Conservation (phyloP, 2,329 filamentous ascomycete species). For the Epichloe uncinata region DNA sequence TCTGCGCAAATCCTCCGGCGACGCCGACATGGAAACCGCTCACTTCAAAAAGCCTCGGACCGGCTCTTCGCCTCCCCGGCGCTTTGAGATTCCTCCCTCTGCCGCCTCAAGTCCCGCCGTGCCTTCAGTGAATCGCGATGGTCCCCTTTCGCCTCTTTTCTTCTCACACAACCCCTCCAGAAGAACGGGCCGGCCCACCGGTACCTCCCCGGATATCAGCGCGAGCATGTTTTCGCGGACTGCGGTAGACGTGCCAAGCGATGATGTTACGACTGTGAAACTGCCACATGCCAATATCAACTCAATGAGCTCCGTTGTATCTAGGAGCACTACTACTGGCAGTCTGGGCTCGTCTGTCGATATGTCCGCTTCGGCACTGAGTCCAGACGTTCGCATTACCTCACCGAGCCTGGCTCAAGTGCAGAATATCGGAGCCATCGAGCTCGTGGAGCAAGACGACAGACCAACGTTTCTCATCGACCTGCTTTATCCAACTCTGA, state of each 20-base stretch:
- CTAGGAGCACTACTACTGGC: slow-evolving; percentile 37
- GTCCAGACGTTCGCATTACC: slow-evolving; percentile 35
- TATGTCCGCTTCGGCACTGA: slow-evolving; percentile 33
- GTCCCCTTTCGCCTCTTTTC: slow-evolving; percentile 37
- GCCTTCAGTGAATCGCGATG: slow-evolving; percentile 16
- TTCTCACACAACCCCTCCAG: slow-evolving; percentile 32
- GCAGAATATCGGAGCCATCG: slow-evolving; percentile 52
- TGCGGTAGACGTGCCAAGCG: slow-evolving; percentile 28
- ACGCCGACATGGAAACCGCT: slow-evolving; percentile 19
- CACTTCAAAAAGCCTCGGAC: slow-evolving; percentile 34
- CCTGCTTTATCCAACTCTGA: slow-evolving; percentile 43
- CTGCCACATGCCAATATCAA: slow-evolving; percentile 40
- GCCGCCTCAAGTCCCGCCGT: slow-evolving; percentile 10
- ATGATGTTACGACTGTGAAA: slow-evolving; percentile 37
- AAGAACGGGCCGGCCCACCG: slow-evolving; percentile 24
- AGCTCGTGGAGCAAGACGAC: slow-evolving; percentile 64
- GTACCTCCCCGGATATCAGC: slow-evolving; percentile 27
- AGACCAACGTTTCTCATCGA: slow-evolving; percentile 68
- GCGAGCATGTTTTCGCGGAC: slow-evolving; percentile 34
- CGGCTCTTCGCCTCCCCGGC: slow-evolving; percentile 31
- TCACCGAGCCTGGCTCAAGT: slow-evolving; percentile 35
- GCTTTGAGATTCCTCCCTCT: slow-evolving; percentile 29
- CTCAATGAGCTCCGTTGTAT: slow-evolving; percentile 32
- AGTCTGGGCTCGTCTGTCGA: slow-evolving; percentile 42
- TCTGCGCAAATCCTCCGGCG: slow-evolving; percentile 10